Base-by-base conservation (phyloP, 2,329 filamentous ascomycete species). In the Sporothrix schenckii region DNA sequence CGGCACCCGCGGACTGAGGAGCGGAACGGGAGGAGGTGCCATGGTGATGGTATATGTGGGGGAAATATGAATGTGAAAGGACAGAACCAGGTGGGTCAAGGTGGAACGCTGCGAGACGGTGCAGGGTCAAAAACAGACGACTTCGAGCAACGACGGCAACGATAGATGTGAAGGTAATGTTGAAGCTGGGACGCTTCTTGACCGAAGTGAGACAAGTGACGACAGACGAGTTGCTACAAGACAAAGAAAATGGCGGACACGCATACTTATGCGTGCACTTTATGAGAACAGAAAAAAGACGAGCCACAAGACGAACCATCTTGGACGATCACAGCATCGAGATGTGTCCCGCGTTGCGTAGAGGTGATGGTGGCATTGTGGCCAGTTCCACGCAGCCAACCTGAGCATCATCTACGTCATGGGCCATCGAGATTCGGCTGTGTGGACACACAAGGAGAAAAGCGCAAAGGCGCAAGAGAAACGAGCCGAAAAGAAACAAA, bases 1-100 rank as follows among this genome's bases (percentile, higher is more conserved):
- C 4, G 24, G 24, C 24, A 9, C n/a, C 39, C 41, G 39, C 6
- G 24, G 53, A 11, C 27, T 24, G 34, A 68, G 41, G 19, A 16
- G 39, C 52, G 50, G 66, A 34, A 68, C n/a, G 11, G 30, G 66
- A 44, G 66, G 49, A 68, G 66, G 66, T 39, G 49, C 66, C 66
- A 54, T 68, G 27, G 13, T 24, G 61, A 16, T 34, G 44, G 14
- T 41, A 19, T 47, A 49, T 39, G 10, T 21, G 16, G 6, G 27
- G 30, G 60, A 27, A 19, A 53, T 53, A 50, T 47, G n/a, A 47
- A 44, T 44, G 9, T 27, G 21, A 47, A 4, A 11, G 6, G 13
- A n/a, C n/a, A 50, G 47, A 50, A 5, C n/a, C 19, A 14, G 41
- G 13, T 11, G 27, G 41, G 21, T 24, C 11, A 49, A 44, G 13